phyloP scores from a whole-genome alignment of 225 moss, liverwort and hornwort genomes.

The Sphagnum tenellum region DNA sequence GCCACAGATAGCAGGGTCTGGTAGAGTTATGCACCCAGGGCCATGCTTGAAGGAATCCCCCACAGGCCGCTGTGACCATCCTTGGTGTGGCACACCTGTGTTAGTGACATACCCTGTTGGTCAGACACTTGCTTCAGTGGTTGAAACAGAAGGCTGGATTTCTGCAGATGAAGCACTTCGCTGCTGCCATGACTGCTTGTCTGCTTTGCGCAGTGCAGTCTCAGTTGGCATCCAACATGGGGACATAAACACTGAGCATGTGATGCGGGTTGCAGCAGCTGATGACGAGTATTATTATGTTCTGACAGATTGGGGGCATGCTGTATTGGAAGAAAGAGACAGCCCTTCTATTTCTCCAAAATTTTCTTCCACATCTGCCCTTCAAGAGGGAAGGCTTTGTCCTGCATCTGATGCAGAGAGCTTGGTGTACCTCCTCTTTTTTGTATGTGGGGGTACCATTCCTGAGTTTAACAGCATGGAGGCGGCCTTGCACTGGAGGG shows the following conservation, averaged over 20 bases:
- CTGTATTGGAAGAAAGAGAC: slow-evolving; percentile 90
- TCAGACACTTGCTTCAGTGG: slow-evolving; percentile 73
- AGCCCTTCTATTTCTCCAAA: slow-evolving; percentile 81
- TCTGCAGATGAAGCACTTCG: slow-evolving; percentile 85
- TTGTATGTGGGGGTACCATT: slow-evolving; percentile 78
- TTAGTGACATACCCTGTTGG: slow-evolving; percentile 90
- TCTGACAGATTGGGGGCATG: slow-evolving; percentile 91
- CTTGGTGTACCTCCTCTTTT: slow-evolving; percentile 86
- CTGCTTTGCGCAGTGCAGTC: slow-evolving; percentile 80
- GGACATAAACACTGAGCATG: slow-evolving; percentile 94
- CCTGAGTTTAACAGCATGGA: slow-evolving; percentile 97
- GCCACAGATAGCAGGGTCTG: slow-evolving; percentile 91
- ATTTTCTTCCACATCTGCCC: slow-evolving; percentile 91
- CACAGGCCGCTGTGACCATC: slow-evolving; percentile 93
- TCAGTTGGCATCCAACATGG: slow-evolving; percentile 86
- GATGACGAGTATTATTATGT: slow-evolving; percentile 87
- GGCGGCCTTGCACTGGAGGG: slow-evolving; percentile 94
- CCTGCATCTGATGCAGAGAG: slow-evolving; percentile 98
- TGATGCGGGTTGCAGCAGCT: slow-evolving; percentile 82
- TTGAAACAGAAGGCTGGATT: slow-evolving; percentile 83
- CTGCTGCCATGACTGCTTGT: slow-evolving; percentile 85
- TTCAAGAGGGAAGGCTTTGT: slow-evolving; percentile 84
- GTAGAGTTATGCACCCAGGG: slow-evolving; percentile 96
- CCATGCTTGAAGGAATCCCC: slow-evolving; percentile 88
- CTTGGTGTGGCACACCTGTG: slow-evolving; percentile 97